Evolutionary conservation across 2,329 filamentous ascomycete species (phyloP).

Genomic region (Stemphylium lycopersici): DNA sequence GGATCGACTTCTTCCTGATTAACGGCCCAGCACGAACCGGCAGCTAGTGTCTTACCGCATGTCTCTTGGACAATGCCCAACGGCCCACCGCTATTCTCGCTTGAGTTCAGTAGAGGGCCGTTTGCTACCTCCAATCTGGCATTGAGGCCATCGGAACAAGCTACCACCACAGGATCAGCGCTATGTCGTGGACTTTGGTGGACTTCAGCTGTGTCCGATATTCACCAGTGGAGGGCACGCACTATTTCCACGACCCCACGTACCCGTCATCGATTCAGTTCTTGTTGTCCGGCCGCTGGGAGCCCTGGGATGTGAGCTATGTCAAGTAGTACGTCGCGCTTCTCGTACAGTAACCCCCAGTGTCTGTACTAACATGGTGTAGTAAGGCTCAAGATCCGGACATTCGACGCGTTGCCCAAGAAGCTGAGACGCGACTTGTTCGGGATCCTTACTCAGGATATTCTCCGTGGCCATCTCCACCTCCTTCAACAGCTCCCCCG

Average conservation of each 20-base stretch:
- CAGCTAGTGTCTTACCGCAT: slow-evolving; percentile 21
- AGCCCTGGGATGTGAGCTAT: slow-evolving; percentile 41
- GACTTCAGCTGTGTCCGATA: slow-evolving; percentile 38
- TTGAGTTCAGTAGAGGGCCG: slow-evolving; percentile 8
- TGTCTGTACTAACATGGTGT: slow-evolving; percentile 11
- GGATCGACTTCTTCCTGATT: slow-evolving; percentile 18
- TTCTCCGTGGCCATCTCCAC: slow-evolving; percentile 27
- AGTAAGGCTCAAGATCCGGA: slow-evolving; percentile 39
- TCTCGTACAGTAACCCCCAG: background rate
- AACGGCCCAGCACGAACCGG: slow-evolving; percentile 17
- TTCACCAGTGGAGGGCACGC: slow-evolving; percentile 36
- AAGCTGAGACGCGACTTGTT: slow-evolving; percentile 32
- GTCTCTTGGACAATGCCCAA: slow-evolving; percentile 18
- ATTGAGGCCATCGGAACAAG: background rate
- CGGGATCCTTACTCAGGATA: slow-evolving; percentile 27
- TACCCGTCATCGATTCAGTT: slow-evolving; percentile 41
- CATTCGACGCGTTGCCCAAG: slow-evolving; percentile 36
- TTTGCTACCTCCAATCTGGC: slow-evolving; percentile 8
- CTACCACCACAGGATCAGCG: slow-evolving; percentile 11
- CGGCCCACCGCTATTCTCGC: slow-evolving; percentile 18
- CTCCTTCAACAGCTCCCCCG: slow-evolving; percentile 16
- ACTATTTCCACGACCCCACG: slow-evolving; percentile 40
- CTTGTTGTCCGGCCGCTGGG: slow-evolving; percentile 37
- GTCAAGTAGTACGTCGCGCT: slow-evolving; percentile 33
- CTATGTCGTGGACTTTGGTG: slow-evolving; percentile 38